These are phyloP conservation scores for Pseudogymnoascus sp. DNA, from an alignment of 2,329 filamentous ascomycete genomes.

Conservation along the genomic window DNA sequence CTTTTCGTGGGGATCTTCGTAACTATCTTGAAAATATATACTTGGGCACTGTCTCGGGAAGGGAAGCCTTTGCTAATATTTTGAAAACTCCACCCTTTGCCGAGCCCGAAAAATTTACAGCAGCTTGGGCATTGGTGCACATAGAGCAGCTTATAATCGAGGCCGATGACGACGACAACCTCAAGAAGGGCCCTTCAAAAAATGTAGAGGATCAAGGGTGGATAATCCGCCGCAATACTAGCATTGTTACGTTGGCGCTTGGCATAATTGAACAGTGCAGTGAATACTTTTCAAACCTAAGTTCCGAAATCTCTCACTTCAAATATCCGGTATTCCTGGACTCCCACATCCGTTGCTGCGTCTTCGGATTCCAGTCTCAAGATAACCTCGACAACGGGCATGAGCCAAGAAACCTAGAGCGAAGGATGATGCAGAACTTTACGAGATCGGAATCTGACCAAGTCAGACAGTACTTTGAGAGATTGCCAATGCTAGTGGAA, in stretches of 20 bases:
- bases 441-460: not conserved
- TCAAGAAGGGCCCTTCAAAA: not conserved
- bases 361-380: not conserved
- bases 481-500: constrained; percentile 14
- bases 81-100: not conserved
- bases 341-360: not conserved
- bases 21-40: constrained; percentile 11
- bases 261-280: constrained; percentile 1
- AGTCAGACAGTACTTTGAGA: constrained; percentile 16
- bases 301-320: not conserved
- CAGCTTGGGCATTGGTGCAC: not conserved
- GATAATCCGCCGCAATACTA: not conserved
- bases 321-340: not conserved
- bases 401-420: not conserved
- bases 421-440: constrained; percentile 6
- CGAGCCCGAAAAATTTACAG: not conserved
- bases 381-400: not conserved
- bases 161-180: not conserved
- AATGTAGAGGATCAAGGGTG: not conserved
- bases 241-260: not conserved
- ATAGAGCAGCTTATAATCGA: not conserved
- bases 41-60: not conserved
- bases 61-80: not conserved
- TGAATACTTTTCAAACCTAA: not conserved
- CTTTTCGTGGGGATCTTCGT: constrained; percentile 16